Conservation (phyloP, 805 yeast species). For the Clavispora fructus region DNA sequence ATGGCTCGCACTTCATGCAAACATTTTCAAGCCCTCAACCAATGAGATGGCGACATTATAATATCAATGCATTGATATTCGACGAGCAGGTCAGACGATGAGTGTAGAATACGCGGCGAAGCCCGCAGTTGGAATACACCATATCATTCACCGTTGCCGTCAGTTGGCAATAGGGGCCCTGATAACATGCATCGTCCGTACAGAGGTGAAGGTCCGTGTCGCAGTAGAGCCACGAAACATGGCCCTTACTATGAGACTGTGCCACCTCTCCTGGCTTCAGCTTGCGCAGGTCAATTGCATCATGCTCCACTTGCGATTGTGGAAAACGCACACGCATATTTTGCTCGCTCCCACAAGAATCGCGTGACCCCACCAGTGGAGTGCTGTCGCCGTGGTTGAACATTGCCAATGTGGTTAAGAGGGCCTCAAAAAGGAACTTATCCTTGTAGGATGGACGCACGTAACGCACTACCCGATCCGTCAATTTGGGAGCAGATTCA, state of each 20-base stretch:
- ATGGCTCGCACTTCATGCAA: too few relatives aligned
- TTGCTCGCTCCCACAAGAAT: neutral
- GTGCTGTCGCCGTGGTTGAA: neutral
- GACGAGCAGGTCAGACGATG: slow-evolving; percentile 7
- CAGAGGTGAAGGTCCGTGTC: slow-evolving; percentile 11
- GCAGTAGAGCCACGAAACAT: slow-evolving; percentile 13
- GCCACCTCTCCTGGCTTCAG: neutral
- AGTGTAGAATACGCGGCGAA: slow-evolving; percentile 13
- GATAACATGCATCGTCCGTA: slow-evolving; percentile 10
- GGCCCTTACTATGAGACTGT: neutral
- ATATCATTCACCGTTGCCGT: slow-evolving; percentile 7
- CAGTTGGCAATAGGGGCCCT: slow-evolving; percentile 10
- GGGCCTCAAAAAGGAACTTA: slow-evolving; percentile 9
- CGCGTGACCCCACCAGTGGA: neutral
- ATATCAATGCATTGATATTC: slow-evolving; percentile 11
- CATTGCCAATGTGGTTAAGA: slow-evolving; percentile 4
- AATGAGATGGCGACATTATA: neutral
- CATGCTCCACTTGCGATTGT: neutral
- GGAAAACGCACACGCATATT: neutral
- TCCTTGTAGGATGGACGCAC: slow-evolving; percentile 10
- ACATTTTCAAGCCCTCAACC: too few relatives aligned
- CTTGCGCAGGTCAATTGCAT: neutral
- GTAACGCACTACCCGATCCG: slow-evolving; percentile 1
- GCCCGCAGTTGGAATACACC: neutral
- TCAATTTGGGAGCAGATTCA: neutral